A percentile compares a stretch with the other conserved stretches of the same genome.
Evolutionary conservation across 805 yeast genomes (phyloP).

Genomic region (Candida jianshihensis): DNA sequence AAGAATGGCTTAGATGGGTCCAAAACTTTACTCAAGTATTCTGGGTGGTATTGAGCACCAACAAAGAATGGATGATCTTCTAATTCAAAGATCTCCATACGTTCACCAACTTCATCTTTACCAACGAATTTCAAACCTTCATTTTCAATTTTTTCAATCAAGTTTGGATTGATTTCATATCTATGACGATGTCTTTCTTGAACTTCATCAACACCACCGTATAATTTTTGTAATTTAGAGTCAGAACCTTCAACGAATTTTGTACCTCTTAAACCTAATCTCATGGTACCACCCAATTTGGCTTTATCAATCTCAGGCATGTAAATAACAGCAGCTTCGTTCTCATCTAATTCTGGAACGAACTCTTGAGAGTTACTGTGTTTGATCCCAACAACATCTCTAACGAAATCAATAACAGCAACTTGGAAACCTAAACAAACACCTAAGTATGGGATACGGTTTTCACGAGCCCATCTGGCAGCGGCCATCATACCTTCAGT

Average conservation of each 20-base stretch:
- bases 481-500: slow-evolving; percentile 97
- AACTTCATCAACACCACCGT: slow-evolving; percentile 63
- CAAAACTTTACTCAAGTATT: slow-evolving; percentile 90
- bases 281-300: slow-evolving; percentile 97
- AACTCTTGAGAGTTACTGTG: slow-evolving; percentile 82
- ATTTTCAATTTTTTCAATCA: slow-evolving; percentile 62
- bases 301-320: slow-evolving; percentile 98
- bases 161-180: slow-evolving; percentile 90
- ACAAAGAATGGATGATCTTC: slow-evolving; percentile 84
- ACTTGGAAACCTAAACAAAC: slow-evolving; percentile 96
- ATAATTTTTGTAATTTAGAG: slow-evolving; percentile 68
- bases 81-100: slow-evolving; percentile 93
- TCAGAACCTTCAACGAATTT: slow-evolving; percentile 64
- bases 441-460: slow-evolving; percentile 89
- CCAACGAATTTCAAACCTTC: slow-evolving; percentile 88
- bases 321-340: slow-evolving; percentile 74
- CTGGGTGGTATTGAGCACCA: slow-evolving; percentile 98
- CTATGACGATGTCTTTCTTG: slow-evolving; percentile 97
- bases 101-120: slow-evolving; percentile 78
- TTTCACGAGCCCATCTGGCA: slow-evolving; percentile 97
- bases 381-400: slow-evolving; percentile 64
- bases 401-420: slow-evolving; percentile 89
- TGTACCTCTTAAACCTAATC: slow-evolving; percentile 91
- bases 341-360: slow-evolving; percentile 52
- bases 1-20: slow-evolving; percentile 96